Evolutionary conservation across 2,329 filamentous ascomycete genomes (phyloP), one percentile per base, ranked within the genome.

Genomic region (Neopestalotiopsis rosae): DNA sequence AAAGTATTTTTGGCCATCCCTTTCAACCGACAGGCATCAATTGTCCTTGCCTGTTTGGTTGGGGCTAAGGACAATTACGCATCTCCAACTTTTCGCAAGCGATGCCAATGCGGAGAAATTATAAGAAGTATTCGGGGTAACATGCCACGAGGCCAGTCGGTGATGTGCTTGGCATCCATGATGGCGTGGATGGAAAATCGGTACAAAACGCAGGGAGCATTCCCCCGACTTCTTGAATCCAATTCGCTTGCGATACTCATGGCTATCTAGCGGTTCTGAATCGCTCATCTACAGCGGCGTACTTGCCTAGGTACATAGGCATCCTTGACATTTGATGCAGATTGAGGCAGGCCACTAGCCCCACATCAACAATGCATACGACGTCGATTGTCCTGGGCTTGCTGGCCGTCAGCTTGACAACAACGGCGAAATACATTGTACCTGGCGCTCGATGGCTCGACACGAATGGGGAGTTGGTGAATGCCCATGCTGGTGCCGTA

Each of bases 361-460:
- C 5, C 20, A 30, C 20, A 30, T 7, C 24, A 64, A 52, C 13
- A 24, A 32, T 24, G 14, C 32, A 67, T 67, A 56, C 65, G 65
- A 4, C 24, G 3, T 52, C 52, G 10, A 40, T 13, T 10, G 32
- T 34, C 20, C 24, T 40, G n/a, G 9, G 9, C 5, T 17, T 63
- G 24, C 42, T 67, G n/a, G 40, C 40, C 34, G n/a, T 30, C n/a
- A 30, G 17, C 52, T 20, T 28, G 10, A 28, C 66, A 13, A 58
- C 30, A 7, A 71, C 73, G 62, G 82, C 83, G 13, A 87, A 84
- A 75, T 91, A 87, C 78, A 90, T 91, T 62, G 88, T 90, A 2
- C 89, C 89, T 0, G 89, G 88, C 3, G 88, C 82, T 0, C 80
- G 88, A 75, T 91, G 89, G 89, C 82, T 79, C 20, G 89, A 90